Evolutionary conservation across 2,329 filamentous ascomycete species (phyloP), one percentile per base, ranked within the genome.

Genomic region (Chaetomiaceae sp.): DNA sequence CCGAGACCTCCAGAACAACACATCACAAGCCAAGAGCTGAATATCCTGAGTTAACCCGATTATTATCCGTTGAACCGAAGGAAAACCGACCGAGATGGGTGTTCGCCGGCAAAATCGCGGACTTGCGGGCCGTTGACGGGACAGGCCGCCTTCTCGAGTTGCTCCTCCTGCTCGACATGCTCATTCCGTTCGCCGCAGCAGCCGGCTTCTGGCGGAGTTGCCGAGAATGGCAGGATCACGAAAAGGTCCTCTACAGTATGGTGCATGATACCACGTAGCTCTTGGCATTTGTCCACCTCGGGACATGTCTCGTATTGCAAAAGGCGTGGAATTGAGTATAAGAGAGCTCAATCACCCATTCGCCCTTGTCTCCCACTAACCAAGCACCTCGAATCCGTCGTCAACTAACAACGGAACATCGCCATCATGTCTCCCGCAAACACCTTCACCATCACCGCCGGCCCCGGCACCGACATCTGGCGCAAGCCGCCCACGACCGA

Each of bases 401-500:
- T 4, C 34, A 56, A 14, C 29, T 37, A 15, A 27, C 29, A 17
- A 46, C 17, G 5, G 25, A 9, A 31, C n/a, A 25, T 9, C 37
- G 17, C 8, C 52, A 51, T 40, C 52, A 51, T 40, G 42, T 44
- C 44, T 22, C 31, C 29, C n/a, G 51, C 37, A 15, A 23, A 48
- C 29, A 59, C 64, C 6, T 82, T 85, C 66, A 74, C 69, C 15
- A 75, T 88, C 61, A 75, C 72, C 48, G 80, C 84, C 17, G 64
- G 70, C 0, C 76, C 85, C 0, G 76, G 75, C 29, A 89, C 86
- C 33, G 88, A 91, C 69, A 81, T 91, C 65, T 92, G 88, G 88
- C 83, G 85, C 67, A 89, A 89, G 67, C 83, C 85, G 0, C 85
- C 86, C 0, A 71, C 75, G n/a, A 80, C 78, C 14, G 75, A 84